Percentiles rank a stretch among this genome's conserved stretches.
These are phyloP conservation scores for Talaromyces stipitatus DNA, from an alignment of 495 filamentous ascomycete genomes.

Conservation along the genomic window DNA sequence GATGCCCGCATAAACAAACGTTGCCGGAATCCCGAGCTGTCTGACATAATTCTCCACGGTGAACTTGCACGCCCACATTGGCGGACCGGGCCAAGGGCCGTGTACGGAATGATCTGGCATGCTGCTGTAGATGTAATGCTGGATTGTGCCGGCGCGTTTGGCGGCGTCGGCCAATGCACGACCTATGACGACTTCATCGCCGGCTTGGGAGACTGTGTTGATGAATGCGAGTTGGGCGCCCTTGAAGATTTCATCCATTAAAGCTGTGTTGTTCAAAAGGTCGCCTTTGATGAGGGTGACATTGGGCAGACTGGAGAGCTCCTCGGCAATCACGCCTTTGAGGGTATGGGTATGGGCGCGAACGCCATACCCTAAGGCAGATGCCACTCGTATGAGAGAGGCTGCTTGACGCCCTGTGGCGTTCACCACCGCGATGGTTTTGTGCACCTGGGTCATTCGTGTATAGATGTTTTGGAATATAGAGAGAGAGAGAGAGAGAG, in stretches of 20 bases:
- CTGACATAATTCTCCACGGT: slow-evolving; percentile 86
- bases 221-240: slow-evolving; percentile 88
- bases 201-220: slow-evolving; percentile 92
- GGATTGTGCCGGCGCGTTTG: slow-evolving; percentile 65
- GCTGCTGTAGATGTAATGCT: slow-evolving; percentile 91
- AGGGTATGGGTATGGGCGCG: slow-evolving; percentile 80
- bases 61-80: slow-evolving; percentile 88
- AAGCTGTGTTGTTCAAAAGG: slow-evolving; percentile 57
- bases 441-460: slow-evolving; percentile 42
- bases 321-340: slow-evolving; percentile 73
- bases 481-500: slow-evolving; percentile 6
- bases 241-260: slow-evolving; percentile 73
- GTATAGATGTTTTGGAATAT: slow-evolving; percentile 6
- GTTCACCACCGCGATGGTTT: slow-evolving; percentile 89
- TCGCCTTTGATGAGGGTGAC: slow-evolving; percentile 77
- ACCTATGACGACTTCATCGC: slow-evolving; percentile 86
- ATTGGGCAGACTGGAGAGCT: slow-evolving; percentile 72
- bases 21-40: slow-evolving; percentile 73
- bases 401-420: slow-evolving; percentile 88
- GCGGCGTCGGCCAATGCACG: slow-evolving; percentile 82
- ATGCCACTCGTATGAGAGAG: slow-evolving; percentile 84
- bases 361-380: slow-evolving; percentile 84
- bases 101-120: slow-evolving; percentile 87
- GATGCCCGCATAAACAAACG: slow-evolving; percentile 92
- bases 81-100: slow-evolving; percentile 74